Base-by-base conservation (phyloP, 1,284 basidiomycete genomes). In the Ceratobasidium sp. region DNA sequence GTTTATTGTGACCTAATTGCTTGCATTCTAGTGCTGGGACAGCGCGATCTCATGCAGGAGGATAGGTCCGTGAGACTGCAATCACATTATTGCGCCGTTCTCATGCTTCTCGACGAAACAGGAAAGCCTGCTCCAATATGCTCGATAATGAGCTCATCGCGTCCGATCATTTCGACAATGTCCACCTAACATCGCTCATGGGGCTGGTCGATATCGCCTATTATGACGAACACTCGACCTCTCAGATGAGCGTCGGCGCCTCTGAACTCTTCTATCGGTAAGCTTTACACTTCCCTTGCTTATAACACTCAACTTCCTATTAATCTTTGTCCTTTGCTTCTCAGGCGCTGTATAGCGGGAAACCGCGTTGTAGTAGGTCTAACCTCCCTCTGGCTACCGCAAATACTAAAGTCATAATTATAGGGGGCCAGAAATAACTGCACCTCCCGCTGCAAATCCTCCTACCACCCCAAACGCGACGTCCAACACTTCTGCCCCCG, bases 401-500 rank as follows among this genome's bases (percentile, higher is more conserved):
- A 33, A n/a, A 62, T 27, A 41, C 17, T 44, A n/a, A 41, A 19
- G 14, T 36, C 2, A 27, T 11, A 6, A 29, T 45, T n/a, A 8
- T 33, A 69, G 51, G 27, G 36, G n/a, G n/a, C 53, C 31, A 69
- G 44, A 31, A 33, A 56, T 36, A 45, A n/a, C 14, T 69, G 66
- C 24, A 69, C 33, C 14, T 15, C 27, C 51, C 17, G 53, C 6
- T 69, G 66, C 36, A 56, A 57, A 47, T 36, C 44, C 36, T 1
- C 51, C 9, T 69, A 69, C 29, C n/a, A 69, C 19, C 66, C 66
- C 22, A 41, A 56, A 9, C 51, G 53, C 1, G 66, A 69, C 33
- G 27, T 69, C 66, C 66, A 69, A 45, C 66, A 69, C 51, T 69
- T 36, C 36, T 69, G 66, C 36, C 53, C 51, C 15, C 51, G 66